Evolutionary conservation across 1,284 basidiomycete genomes (phyloP).

Genomic region (Sanghuangporus sanghuang): DNA sequence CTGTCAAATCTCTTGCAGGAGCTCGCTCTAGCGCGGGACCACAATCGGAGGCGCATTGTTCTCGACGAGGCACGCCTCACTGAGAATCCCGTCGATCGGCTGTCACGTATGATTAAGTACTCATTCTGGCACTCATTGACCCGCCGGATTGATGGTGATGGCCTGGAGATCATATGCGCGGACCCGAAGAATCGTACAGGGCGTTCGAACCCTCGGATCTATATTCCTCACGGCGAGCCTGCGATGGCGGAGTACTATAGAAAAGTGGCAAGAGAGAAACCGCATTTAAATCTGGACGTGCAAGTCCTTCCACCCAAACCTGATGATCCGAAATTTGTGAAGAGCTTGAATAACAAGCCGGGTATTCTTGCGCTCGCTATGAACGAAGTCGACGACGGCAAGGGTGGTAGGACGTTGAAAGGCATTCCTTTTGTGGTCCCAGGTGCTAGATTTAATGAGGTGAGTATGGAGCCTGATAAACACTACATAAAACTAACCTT

Average conservation of each 20-base stretch:
- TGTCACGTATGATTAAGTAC: slow-evolving; percentile 97
- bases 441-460: slow-evolving; percentile 97
- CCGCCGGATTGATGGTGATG: slow-evolving; percentile 94
- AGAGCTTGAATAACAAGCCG: slow-evolving; percentile 89
- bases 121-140: slow-evolving; percentile 99
- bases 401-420: slow-evolving; percentile 76
- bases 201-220: slow-evolving; percentile 85
- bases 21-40: slow-evolving; percentile 94
- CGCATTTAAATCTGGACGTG: slow-evolving; percentile 88
- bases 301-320: slow-evolving; percentile 82
- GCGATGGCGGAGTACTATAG: slow-evolving; percentile 94
- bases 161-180: slow-evolving; percentile 92
- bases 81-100: slow-evolving; percentile 95
- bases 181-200: slow-evolving; percentile 96
- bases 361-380: slow-evolving; percentile 95
- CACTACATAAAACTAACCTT: not conserved
- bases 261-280: slow-evolving; percentile 75
- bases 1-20: slow-evolving; percentile 98
- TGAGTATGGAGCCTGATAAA: slow-evolving; percentile 31
- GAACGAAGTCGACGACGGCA: slow-evolving; percentile 83
- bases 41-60: slow-evolving; percentile 92
- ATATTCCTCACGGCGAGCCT: slow-evolving; percentile 88
- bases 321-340: slow-evolving; percentile 86
- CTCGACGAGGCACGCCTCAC: slow-evolving; percentile 95
- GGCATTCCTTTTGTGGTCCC: slow-evolving; percentile 97